Evolutionary conservation across 805 yeast genomes (phyloP), one percentile per base, ranked within the genome.

Genomic region (Candida silvicultrix): DNA sequence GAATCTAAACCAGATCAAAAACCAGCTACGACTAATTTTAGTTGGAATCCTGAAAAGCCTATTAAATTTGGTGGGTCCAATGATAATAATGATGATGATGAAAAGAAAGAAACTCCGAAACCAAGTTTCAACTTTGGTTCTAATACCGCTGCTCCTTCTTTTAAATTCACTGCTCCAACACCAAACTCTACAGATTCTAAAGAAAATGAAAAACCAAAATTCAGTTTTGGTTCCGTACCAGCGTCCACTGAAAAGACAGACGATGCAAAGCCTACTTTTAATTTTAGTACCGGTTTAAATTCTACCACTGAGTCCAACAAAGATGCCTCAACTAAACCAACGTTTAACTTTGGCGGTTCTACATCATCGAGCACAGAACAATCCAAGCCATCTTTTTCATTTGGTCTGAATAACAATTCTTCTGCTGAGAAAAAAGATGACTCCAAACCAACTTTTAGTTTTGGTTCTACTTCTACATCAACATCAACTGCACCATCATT

Each of bases 101-200:
- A 42, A 18, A 16, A 36, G 10, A 39, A 32, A 9, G 40, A 32
- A 12, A 9, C 40, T 4, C 35, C 58, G 6, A 56, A 56, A 31
- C 60, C 68, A 10, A 47, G 59, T 2, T 63, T 58, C 42, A 41
- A 52, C 4, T 62, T 65, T 46, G 64, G 63, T 14, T 38, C 43
- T 11, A 40, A 35, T 16, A n/a, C n/a, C n/a, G 44, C 45, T 9
- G 11, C 38, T 6, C 52, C 63, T 29, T 42, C 57, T 19, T 60
- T 60, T 38, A 47, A 62, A 22, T 66, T 65, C 41, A 18, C 43
- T 22, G 25, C 48, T 18, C 28, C 48, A 15, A 31, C 38, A 9
- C 28, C 48, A 15, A 31, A 28, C 5, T 20, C 32, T 15, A 14
- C 44, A 1, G 28, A 38, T 23, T 23, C 25, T 1, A 45, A 42